Conservation (phyloP, 768 basidiomycete genomes). For the Pholiota molesta region DNA sequence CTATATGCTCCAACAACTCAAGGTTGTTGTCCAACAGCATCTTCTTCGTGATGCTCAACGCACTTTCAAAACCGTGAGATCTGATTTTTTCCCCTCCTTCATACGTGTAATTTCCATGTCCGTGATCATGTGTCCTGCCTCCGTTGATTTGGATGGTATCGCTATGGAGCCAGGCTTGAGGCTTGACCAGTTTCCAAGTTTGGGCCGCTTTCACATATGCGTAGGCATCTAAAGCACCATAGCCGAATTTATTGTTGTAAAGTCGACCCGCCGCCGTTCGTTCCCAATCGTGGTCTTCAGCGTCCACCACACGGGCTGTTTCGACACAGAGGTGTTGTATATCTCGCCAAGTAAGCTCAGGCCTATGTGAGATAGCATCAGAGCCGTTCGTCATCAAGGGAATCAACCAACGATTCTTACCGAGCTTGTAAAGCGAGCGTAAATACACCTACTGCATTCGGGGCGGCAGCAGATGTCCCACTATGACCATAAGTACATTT, state of each 20-base stretch:
- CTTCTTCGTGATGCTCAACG: slow-evolving; percentile 63
- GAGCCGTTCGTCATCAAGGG: background rate
- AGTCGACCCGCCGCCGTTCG: slow-evolving; percentile 65
- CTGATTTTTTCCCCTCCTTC: slow-evolving; percentile 69
- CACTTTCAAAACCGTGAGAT: slow-evolving; percentile 60
- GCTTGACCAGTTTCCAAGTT: slow-evolving; percentile 85
- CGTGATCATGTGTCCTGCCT: slow-evolving; percentile 52
- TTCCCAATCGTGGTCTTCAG: slow-evolving; percentile 93
- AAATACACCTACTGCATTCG: slow-evolving; percentile 92
- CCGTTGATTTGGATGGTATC: slow-evolving; percentile 66
- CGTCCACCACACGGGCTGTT: slow-evolving; percentile 79
- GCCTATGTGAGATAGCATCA: slow-evolving; percentile 43
- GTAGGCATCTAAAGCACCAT: slow-evolving; percentile 85
- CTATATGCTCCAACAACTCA: slow-evolving; percentile 89
- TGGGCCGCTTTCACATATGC: slow-evolving; percentile 78
- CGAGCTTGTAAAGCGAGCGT: slow-evolving; percentile 86
- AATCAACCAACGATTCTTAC: slow-evolving; percentile 38
- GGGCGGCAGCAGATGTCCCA: slow-evolving; percentile 96
- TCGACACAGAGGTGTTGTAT: slow-evolving; percentile 86
- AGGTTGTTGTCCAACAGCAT: slow-evolving; percentile 76
- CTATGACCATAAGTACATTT: slow-evolving; percentile 82
- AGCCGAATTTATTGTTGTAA: slow-evolving; percentile 92
- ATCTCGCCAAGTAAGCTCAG: slow-evolving; percentile 97
- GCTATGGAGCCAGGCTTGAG: slow-evolving; percentile 89
- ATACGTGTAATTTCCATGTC: slow-evolving; percentile 48